Percentiles rank a stretch among this genome's conserved stretches.
Evolutionary conservation across 2,329 filamentous ascomycete genomes (phyloP).

Genomic region (Trichoderma koningiopsis): DNA sequence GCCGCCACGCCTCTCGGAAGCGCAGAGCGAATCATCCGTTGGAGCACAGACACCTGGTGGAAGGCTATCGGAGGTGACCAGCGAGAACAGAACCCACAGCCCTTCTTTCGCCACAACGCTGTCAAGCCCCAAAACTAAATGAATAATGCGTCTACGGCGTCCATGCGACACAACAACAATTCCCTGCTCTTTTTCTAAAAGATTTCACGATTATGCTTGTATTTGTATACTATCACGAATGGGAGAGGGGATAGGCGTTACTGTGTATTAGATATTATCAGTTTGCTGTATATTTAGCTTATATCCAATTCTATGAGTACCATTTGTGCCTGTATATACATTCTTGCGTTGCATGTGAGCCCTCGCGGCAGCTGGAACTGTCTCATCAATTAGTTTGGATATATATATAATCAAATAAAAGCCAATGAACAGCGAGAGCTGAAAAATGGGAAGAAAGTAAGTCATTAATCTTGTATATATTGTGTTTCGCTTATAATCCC

Average conservation of each 20-base stretch:
- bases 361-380: neutral
- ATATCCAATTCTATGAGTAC: neutral
- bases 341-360: no score
- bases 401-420: neutral
- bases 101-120: conserved; percentile 38
- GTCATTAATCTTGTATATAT: neutral
- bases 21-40: conserved; percentile 79
- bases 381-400: neutral
- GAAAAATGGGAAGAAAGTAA: neutral
- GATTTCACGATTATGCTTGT: conserved; percentile 31
- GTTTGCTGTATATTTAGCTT: neutral
- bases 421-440: neutral
- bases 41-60: conserved; percentile 95
- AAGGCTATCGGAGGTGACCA: conserved; percentile 74
- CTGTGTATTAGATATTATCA: conserved; percentile 13
- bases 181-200: conserved; percentile 20
- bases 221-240: conserved; percentile 33
- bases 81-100: conserved; percentile 48
- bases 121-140: conserved; percentile 28
- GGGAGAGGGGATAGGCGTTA: conserved; percentile 21
- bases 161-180: conserved; percentile 18
- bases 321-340: neutral
- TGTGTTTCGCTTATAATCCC: neutral
- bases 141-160: neutral
- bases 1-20: conserved; percentile 80